A percentile compares a stretch with the other conserved stretches of the same genome.
These are phyloP conservation scores for Diplocarpon mali DNA, from an alignment of 2,329 filamentous ascomycete species.

Conservation along the genomic window DNA sequence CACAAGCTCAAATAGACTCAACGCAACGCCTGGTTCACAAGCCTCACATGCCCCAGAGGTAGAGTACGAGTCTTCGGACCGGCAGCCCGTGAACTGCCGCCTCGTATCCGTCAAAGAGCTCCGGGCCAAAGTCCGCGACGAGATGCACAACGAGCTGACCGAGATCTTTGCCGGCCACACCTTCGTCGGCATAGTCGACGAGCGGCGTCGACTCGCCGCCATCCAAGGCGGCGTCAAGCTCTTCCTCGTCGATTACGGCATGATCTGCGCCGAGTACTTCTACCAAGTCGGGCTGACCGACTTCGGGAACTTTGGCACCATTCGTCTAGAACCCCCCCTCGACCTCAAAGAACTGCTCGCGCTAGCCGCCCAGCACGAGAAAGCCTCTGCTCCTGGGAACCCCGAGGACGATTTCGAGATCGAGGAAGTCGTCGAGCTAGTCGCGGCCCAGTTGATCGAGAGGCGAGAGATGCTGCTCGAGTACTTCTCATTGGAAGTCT, in stretches of 20 bases:
- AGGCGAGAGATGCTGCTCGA: constrained; percentile 79
- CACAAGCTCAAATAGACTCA: constrained; percentile 24
- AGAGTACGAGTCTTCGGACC: constrained; percentile 62
- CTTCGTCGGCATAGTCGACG: constrained; percentile 89
- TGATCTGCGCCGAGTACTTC: constrained; percentile 78
- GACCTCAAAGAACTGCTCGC: constrained; percentile 58
- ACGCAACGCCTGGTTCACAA: constrained; percentile 20
- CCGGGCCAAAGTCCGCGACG: constrained; percentile 66
- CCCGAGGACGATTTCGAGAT: constrained; percentile 47
- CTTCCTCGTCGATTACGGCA: constrained; percentile 86
- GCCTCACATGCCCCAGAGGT: constrained; percentile 28
- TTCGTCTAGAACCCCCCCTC: constrained; percentile 69
- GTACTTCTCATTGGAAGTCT: constrained; percentile 83
- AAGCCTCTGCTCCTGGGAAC: constrained; percentile 28
- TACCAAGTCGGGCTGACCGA: constrained; percentile 93
- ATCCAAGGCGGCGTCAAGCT: constrained; percentile 89
- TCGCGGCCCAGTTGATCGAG: constrained; percentile 59
- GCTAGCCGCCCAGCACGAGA: constrained; percentile 64
- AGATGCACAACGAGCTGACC: constrained; percentile 75
- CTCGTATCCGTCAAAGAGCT: constrained; percentile 80
- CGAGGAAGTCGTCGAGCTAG: constrained; percentile 51
- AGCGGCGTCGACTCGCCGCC: constrained; percentile 74
- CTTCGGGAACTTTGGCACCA: constrained; percentile 85
- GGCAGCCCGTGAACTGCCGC: constrained; percentile 57
- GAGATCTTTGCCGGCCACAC: constrained; percentile 81